Percentiles rank a stretch among this genome's conserved stretches.
phyloP scores from a whole-genome alignment of 2,329 filamentous ascomycete species.

The Davidsoniella eucalypti region DNA sequence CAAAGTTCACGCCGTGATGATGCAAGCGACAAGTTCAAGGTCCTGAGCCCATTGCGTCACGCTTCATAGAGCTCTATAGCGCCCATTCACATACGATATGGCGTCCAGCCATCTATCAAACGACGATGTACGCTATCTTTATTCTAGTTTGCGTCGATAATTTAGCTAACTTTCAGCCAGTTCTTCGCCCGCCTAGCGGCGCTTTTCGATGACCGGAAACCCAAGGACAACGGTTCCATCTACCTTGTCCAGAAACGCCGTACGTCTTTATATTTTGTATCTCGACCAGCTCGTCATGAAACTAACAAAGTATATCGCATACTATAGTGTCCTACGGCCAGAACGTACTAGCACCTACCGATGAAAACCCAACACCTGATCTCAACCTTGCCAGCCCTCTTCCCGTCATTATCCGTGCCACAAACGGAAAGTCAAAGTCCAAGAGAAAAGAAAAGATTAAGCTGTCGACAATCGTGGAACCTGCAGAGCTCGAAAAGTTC shows the following conservation, averaged over 20 bases:
- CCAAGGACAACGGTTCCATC: slow-evolving; percentile 56
- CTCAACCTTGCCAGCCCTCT: slow-evolving; percentile 40
- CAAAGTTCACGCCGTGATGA: slow-evolving; percentile 2
- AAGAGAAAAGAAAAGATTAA: slow-evolving; percentile 47
- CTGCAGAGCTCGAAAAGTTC: slow-evolving; percentile 61
- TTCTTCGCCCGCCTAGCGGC: slow-evolving; percentile 19
- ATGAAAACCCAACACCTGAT: slow-evolving; percentile 41
- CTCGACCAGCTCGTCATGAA: neutral
- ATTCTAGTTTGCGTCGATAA: neutral
- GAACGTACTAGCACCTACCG: slow-evolving; percentile 26
- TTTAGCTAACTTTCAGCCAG: slow-evolving; percentile 1
- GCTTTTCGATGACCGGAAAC: slow-evolving; percentile 50
- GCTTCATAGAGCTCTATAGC: neutral
- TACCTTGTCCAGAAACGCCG: slow-evolving; percentile 63
- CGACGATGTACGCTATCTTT: slow-evolving; percentile 35
- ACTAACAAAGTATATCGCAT: neutral
- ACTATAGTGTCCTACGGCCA: slow-evolving; percentile 28
- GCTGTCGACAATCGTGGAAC: slow-evolving; percentile 66
- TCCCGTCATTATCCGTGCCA: slow-evolving; percentile 67
- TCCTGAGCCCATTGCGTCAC: too few relatives aligned
- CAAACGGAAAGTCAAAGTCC: slow-evolving; percentile 55
- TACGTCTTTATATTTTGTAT: slow-evolving; percentile 23
- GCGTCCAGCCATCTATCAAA: slow-evolving; percentile 33
- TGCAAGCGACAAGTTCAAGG: neutral
- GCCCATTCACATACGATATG: slow-evolving; percentile 3